phyloP scores from a whole-genome alignment of 2,329 filamentous ascomycete species.

The Microsporum audouinii region DNA sequence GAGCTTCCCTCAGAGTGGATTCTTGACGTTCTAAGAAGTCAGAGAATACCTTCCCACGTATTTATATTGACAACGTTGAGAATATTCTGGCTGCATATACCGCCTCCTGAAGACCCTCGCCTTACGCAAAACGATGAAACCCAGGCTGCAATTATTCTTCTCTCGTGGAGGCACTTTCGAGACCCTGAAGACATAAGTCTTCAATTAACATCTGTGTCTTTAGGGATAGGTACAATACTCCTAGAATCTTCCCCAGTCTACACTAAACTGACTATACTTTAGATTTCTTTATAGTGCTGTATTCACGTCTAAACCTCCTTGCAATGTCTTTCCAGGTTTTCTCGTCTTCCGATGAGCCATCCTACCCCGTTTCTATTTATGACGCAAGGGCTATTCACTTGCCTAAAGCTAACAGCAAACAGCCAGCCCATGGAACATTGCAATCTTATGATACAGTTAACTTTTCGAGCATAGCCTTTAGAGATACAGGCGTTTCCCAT shows the following conservation, averaged over 20 bases:
- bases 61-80: slow-evolving; percentile 45
- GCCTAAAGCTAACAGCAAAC: slow-evolving; percentile 11
- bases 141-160: slow-evolving; percentile 27
- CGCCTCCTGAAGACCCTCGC: slow-evolving; percentile 18
- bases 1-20: slow-evolving; percentile 40
- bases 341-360: slow-evolving; percentile 15
- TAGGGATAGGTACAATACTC: slow-evolving; percentile 23
- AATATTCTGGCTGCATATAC: slow-evolving; percentile 37
- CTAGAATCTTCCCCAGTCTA: background rate
- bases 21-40: slow-evolving; percentile 40
- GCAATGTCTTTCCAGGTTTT: slow-evolving; percentile 26
- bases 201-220: slow-evolving; percentile 25
- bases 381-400: slow-evolving; percentile 27
- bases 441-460: background rate
- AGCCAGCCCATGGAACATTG: background rate
- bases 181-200: slow-evolving; percentile 44
- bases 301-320: slow-evolving; percentile 29
- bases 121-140: slow-evolving; percentile 14
- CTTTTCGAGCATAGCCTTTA: background rate
- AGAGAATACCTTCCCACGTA: slow-evolving; percentile 32
- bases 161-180: slow-evolving; percentile 45
- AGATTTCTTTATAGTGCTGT: slow-evolving; percentile 32
- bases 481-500: background rate
- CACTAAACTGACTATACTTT: slow-evolving; percentile 6
- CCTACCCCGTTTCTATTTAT: slow-evolving; percentile 17